These are phyloP conservation scores for Pseudomassariella vexata DNA, from an alignment of 2,329 filamentous ascomycete genomes.

Conservation along the genomic window DNA sequence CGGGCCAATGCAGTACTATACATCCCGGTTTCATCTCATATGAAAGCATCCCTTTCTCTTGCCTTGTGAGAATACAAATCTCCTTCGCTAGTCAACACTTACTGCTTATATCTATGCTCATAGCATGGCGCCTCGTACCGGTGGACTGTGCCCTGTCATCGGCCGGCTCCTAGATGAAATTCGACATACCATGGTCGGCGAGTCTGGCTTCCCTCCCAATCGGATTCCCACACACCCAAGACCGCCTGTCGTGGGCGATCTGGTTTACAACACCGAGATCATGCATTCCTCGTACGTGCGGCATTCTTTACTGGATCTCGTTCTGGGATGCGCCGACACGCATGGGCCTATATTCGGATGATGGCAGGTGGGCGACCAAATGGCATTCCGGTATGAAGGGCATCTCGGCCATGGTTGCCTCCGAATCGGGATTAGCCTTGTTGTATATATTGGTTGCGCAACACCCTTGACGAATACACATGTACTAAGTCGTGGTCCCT, in stretches of 20 bases:
- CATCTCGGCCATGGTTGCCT: neutral
- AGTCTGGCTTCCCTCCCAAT: too few relatives aligned
- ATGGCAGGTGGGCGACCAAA: too few relatives aligned
- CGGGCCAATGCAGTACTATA: too few relatives aligned
- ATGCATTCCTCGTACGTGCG: slow-evolving; percentile 7
- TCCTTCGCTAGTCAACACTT: slow-evolving; percentile 23
- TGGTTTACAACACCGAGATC: slow-evolving; percentile 14
- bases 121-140: slow-evolving; percentile 11
- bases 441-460: neutral
- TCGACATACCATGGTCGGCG: too few relatives aligned
- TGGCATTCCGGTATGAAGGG: too few relatives aligned
- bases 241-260: too few relatives aligned
- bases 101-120: slow-evolving; percentile 17
- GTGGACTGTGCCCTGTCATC: slow-evolving; percentile 17
- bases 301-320: slow-evolving; percentile 6
- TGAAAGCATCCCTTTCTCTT: slow-evolving; percentile 7
- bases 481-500: too few relatives aligned
- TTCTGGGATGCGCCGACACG: slow-evolving; percentile 5
- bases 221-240: too few relatives aligned
- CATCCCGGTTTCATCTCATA: too few relatives aligned
- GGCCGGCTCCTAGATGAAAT: slow-evolving; percentile 20
- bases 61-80: slow-evolving; percentile 22
- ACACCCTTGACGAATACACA: neutral
- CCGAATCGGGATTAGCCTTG: neutral
- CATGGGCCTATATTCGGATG: neutral